phyloP scores from a whole-genome alignment of 371 early-diverging fungal genomes.

The Rhizomucor pusillus region DNA sequence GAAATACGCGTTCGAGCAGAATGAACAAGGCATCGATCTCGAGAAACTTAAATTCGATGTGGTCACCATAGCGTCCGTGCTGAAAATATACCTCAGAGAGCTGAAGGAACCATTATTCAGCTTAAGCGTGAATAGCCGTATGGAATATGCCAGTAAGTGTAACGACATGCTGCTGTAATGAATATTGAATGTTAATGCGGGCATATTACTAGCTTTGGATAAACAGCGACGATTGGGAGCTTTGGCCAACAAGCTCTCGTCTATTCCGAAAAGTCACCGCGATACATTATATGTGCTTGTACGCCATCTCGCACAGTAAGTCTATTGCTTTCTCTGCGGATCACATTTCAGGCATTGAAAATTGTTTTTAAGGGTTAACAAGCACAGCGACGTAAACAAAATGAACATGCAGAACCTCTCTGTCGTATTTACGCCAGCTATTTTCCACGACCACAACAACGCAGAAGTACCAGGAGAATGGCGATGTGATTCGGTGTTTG shows the following conservation, averaged over 20 bases:
- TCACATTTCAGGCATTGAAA: not conserved
- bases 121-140: slow-evolving; percentile 46
- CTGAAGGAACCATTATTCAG: slow-evolving; percentile 62
- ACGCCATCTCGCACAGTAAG: slow-evolving; percentile 55
- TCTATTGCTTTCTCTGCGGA: not conserved
- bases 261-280: slow-evolving; percentile 41
- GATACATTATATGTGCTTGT: slow-evolving; percentile 49
- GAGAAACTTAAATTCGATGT: slow-evolving; percentile 47
- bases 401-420: slow-evolving; percentile 57
- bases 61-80: slow-evolving; percentile 55
- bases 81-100: slow-evolving; percentile 65
- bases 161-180: not conserved
- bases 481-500: slow-evolving; percentile 33
- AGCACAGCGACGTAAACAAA: slow-evolving; percentile 45
- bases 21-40: slow-evolving; percentile 48
- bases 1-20: slow-evolving; percentile 50
- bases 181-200: too few species aligned
- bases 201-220: slow-evolving; percentile 25
- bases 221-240: slow-evolving; percentile 23
- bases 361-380: slow-evolving; percentile 31
- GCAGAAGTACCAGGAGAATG: slow-evolving; percentile 41
- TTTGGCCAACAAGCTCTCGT: slow-evolving; percentile 25
- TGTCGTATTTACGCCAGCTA: slow-evolving; percentile 55
- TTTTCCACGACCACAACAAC: slow-evolving; percentile 59
- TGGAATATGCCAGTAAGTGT: slow-evolving; percentile 55